phyloP scores from a whole-genome alignment of 345 rosid species.

The Brassica nigra region DNA sequence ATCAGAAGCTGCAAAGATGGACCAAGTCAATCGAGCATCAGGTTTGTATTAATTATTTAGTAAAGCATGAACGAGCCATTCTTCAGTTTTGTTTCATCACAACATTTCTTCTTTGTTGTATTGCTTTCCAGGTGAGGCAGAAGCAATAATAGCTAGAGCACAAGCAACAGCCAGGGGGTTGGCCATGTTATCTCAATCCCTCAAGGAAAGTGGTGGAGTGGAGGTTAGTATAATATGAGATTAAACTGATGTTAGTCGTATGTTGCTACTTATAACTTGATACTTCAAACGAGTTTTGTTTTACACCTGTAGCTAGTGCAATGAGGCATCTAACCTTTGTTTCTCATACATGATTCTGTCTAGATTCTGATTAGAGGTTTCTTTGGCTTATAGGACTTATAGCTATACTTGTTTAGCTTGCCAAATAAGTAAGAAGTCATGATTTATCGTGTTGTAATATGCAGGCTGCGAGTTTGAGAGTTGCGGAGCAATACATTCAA shows the following conservation, averaged over 20 bases:
- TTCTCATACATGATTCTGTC: too few relatives aligned
- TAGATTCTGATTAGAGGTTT: not conserved
- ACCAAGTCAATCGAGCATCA: constrained; percentile 68
- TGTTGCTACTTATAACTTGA: not conserved
- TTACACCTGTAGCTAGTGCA: not conserved
- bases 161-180: constrained; percentile 81
- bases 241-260: not conserved
- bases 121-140: constrained; percentile 77
- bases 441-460: constrained; percentile 20
- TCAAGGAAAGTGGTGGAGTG: constrained; percentile 75
- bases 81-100: not conserved
- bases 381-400: not conserved
- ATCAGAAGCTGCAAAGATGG: constrained; percentile 74
- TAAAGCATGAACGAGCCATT: not conserved
- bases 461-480: constrained; percentile 84
- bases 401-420: not conserved
- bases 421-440: not conserved
- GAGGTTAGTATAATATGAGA: constrained; percentile 57
- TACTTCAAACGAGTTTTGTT: not conserved
- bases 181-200: constrained; percentile 63
- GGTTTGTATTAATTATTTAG: constrained; percentile 40
- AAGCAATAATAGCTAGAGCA: constrained; percentile 85
- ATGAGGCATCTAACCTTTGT: too few relatives aligned
- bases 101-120: not conserved
- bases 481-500: constrained; percentile 78